Evolutionary conservation across 192 early-diverging fungal genomes (phyloP), one percentile per base, ranked within the genome.

Genomic region (Coemansia sp.): DNA sequence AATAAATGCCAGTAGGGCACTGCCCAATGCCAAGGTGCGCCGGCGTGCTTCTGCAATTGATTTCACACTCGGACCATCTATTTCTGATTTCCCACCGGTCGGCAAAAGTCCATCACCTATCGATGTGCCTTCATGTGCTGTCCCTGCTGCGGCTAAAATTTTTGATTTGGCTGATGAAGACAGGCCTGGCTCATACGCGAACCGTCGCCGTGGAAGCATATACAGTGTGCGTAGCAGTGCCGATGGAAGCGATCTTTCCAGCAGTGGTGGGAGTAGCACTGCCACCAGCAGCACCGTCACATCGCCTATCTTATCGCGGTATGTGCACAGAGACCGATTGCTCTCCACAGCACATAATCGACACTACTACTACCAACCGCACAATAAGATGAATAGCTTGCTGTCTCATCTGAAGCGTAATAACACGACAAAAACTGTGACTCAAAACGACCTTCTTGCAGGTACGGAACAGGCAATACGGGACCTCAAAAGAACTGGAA

Each of bases 371-470:
- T 13, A 21, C 30, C 55, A 33, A 2, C 6, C 55, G 18, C 28
- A 57, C 30, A 7, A 31, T 31, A 57, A 5, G 31, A 20, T 31
- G 13, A 18, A 20, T 16, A 57, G 12, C 25, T 31, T 26, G 55
- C 55, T 55, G 28, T 48, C 58, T 55, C 26, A 59, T 18, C 57
- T 79, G 26, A 46, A 67, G 16, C 63, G 67, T 48, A 74, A 73
- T 39, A 52, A 73, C 61, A 73, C 71, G 0, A 77, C 75, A 2
- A 77, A 65, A 42, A 77, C 75, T 3, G 45, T 77, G n/a, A 60
- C 75, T 15, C 64, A 77, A 56, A 77, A 77, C 43, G 70, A 77
- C 51, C 53, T 77, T 49, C 59, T 58, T 31, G 25, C 53, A 10
- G 59, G 55, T 12, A 61, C 58, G 15, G 59, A 37, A 12, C 13